These are phyloP conservation scores for Ophiosphaerella herpotricha DNA, from an alignment of 2,329 filamentous ascomycete genomes.

Conservation along the genomic window DNA sequence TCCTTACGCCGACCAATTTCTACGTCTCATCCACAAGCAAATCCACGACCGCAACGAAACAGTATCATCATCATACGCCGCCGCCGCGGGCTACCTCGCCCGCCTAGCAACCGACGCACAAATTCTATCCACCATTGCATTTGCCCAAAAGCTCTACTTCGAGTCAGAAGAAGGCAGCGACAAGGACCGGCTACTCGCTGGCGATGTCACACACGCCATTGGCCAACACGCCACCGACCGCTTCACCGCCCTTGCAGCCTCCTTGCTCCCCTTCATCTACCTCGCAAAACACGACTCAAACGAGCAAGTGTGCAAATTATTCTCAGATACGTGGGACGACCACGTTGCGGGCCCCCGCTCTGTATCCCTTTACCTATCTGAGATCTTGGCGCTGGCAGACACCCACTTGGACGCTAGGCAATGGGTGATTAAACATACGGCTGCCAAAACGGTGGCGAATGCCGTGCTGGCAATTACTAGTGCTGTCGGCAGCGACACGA, in stretches of 20 bases:
- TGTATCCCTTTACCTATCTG: conserved; percentile 79
- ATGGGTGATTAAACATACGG: conserved; percentile 90
- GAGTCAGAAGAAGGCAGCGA: conserved; percentile 77
- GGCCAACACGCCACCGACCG: conserved; percentile 88
- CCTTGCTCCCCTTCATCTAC: conserved; percentile 84
- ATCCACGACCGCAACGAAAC: conserved; percentile 92
- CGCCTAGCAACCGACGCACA: conserved; percentile 65
- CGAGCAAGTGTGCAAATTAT: conserved; percentile 77
- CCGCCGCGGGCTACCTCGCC: conserved; percentile 82
- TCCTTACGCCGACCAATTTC: conserved; percentile 74
- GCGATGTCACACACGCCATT: conserved; percentile 80
- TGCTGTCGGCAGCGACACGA: conserved; percentile 61
- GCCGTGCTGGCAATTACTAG: conserved; percentile 66
- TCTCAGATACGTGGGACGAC: conserved; percentile 84
- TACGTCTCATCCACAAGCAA: conserved; percentile 78
- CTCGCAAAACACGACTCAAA: conserved; percentile 85
- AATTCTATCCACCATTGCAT: conserved; percentile 59
- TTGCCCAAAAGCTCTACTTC: conserved; percentile 75
- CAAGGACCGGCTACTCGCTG: conserved; percentile 71
- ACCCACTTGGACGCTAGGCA: conserved; percentile 75
- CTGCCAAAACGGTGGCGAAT: conserved; percentile 78
- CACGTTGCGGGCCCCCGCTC: conserved; percentile 85
- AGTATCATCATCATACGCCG: conserved; percentile 86
- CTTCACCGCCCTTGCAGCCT: conserved; percentile 75
- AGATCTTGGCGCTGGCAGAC: conserved; percentile 74